Base-by-base conservation (phyloP, 2,329 filamentous ascomycete species). In the Blumeria hordei region DNA sequence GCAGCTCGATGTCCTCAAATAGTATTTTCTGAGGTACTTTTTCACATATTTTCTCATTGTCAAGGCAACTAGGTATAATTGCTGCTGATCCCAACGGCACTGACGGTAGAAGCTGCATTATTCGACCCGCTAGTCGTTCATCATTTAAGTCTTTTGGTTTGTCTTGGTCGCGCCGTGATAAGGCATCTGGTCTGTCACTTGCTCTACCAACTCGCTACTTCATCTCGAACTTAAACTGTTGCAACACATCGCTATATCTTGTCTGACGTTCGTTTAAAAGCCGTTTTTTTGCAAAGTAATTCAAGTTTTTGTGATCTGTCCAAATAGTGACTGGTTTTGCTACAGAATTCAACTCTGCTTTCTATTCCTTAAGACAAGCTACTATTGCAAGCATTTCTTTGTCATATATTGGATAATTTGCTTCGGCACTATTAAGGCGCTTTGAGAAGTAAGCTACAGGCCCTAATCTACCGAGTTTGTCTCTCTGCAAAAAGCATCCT, bases 351-450 rank as follows among this genome's bases (percentile, higher is more conserved):
- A 50, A 32, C 32, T 50, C 7, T 12, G 21, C 21, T 34, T 50
- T 11, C 45, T 32, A 50, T 50, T 50, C 45, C 21, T 50, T 50
- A 12, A 50, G 21, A n/a, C 16, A 50, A 6, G 45, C 21, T 18
- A 50, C 45, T 16, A 51, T 51, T 34, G 47, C 47, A 16, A n/a
- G 47, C 28, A 51, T 51, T n/a, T 51, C 47, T n/a, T 51, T 51
- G 18, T 35, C 28, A 35, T 51, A 34, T 28, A 51, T 51, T 35
- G 28, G 47, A n/a, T 51, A 51, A 35, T 51, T 51, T 4, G 47
- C 47, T 51, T 51, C 28, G n/a, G 47, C 47, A 51, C 28, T 51
- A 8, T 51, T 51, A n/a, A 51, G 14, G 12, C 47, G 8, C 16
- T n/a, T 12, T 14, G 47, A 51, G 33, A 51, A 51, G 11, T 51